These are phyloP conservation scores for Eucalyptus brandiana DNA, from an alignment of 345 rosid genomes.

Conservation along the genomic window DNA sequence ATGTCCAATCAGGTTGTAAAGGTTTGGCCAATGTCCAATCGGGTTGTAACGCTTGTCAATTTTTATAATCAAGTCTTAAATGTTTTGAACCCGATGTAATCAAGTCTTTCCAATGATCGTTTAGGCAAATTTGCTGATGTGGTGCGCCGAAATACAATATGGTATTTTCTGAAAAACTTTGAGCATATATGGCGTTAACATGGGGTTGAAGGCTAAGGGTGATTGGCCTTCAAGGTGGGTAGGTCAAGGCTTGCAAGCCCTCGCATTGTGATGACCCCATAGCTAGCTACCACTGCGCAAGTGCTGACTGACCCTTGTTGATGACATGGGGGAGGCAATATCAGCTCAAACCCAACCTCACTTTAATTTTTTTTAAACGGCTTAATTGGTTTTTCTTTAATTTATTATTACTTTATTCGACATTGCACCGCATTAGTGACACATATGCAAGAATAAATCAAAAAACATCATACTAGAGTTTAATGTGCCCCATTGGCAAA, in stretches of 20 bases:
- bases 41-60: accelerated
- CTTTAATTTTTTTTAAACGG: not conserved
- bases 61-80: not conserved
- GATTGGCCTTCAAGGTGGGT: not conserved
- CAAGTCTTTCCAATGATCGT: not conserved
- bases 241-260: not conserved
- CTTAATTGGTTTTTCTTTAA: not conserved
- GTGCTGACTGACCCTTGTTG: not conserved
- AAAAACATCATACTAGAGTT: not conserved
- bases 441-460: not conserved
- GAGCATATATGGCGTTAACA: not conserved
- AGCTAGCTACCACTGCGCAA: not conserved
- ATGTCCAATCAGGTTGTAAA: not conserved
- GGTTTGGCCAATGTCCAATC: not conserved
- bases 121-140: not conserved
- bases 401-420: not conserved
- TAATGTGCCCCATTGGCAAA: not conserved
- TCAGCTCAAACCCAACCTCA: not conserved
- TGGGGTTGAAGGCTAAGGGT: not conserved
- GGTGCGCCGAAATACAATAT: accelerated
- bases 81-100: not conserved
- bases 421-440: not conserved
- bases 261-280: not conserved
- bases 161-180: not conserved
- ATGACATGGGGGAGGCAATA: not conserved